Evolutionary conservation across 805 yeast species (phyloP), one percentile per base, ranked within the genome.

Genomic region (Teunomyces gatunensis): DNA sequence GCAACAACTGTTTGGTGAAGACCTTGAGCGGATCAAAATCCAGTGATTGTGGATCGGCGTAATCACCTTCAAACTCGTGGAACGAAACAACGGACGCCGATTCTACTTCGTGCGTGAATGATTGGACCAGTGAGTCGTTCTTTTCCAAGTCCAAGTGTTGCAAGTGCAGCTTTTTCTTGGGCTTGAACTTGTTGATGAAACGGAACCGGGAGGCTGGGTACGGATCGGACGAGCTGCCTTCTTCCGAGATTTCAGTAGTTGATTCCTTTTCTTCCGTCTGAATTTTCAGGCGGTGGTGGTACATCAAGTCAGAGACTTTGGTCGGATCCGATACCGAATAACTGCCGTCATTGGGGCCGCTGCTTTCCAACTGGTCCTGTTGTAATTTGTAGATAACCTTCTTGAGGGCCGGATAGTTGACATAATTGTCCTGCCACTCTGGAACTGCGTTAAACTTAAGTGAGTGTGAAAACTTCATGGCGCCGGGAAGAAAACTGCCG

Each of bases 361-460:
- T 50, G 33, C 42, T 51, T 34, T 55, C 55, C 18, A 66, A 47
- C 50, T 69, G 74, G 30, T 62, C 64, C 47, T 68, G 68, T 48
- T 81, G 85, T 32, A 84, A 68, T 51, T 73, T 67, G 57, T 84
- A 83, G 30, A 83, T 77, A 27, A 73, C 57, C 56, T 81, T 80
- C 57, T 84, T 84, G 53, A 84, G 63, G 9, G 74, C 73, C 6
- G 76, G 68, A 52, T 77, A 76, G 47, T 73, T 67, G 50, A 77
- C 55, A 50, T 77, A 77, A 40, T 63, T 54, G 45, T 75, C 80
- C 51, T 67, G 68, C 80, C 80, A 77, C 56, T 77, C 81, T 4
- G 81, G 81, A 30, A 77, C 81, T n/a, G 77, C 74, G 53, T 76
- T 76, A 53, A 76, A 73, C 57, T 75, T 75, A 45, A 77, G 61